Evolutionary conservation across 1,284 basidiomycete species (phyloP).

Genomic region (Papiliotrema flavescens): DNA sequence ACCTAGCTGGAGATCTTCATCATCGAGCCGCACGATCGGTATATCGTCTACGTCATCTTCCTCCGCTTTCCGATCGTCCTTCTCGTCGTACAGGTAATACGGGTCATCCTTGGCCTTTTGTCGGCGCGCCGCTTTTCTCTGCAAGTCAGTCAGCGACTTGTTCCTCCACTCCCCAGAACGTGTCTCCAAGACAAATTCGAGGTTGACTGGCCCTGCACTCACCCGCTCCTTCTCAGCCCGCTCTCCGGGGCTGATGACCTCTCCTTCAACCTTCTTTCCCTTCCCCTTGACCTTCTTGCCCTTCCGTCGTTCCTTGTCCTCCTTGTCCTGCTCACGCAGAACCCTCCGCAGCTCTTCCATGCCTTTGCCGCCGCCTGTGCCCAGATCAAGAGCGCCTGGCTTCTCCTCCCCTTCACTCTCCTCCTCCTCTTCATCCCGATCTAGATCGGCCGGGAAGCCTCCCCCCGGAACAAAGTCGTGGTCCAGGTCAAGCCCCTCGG

Average conservation of each 20-base stretch:
- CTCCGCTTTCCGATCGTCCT: conserved; percentile 59
- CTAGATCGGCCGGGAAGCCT: conserved; percentile 25
- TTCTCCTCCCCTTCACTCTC: conserved; percentile 31
- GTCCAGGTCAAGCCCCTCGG: conserved; percentile 81
- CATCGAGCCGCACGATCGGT: conserved; percentile 74
- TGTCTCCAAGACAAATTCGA: too few species aligned
- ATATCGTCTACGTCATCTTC: conserved; percentile 61
- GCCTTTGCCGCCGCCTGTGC: conserved; percentile 41
- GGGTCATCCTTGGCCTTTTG: conserved; percentile 76
- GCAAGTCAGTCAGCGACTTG: conserved; percentile 6
- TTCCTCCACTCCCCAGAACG: too few species aligned
- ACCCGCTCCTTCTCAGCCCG: conserved; percentile 42
- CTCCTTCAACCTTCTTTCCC: conserved; percentile 26
- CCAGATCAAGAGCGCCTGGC: conserved; percentile 24
- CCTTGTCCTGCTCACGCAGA: conserved; percentile 48
- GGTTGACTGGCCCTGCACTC: too few species aligned
- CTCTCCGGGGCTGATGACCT: conserved; percentile 38
- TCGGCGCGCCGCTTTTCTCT: conserved; percentile 70
- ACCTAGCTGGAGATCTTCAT: conserved; percentile 9
- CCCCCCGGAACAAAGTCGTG: conserved; percentile 66
- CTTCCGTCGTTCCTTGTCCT: conserved; percentile 34
- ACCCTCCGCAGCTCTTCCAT: conserved; percentile 49
- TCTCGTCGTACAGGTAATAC: conserved; percentile 66
- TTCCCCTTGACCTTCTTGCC: conserved; percentile 30
- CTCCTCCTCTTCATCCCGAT: conserved; percentile 16